Evolutionary conservation across 2,329 filamentous ascomycete species (phyloP).

Genomic region (Botryotinia narcissicola): DNA sequence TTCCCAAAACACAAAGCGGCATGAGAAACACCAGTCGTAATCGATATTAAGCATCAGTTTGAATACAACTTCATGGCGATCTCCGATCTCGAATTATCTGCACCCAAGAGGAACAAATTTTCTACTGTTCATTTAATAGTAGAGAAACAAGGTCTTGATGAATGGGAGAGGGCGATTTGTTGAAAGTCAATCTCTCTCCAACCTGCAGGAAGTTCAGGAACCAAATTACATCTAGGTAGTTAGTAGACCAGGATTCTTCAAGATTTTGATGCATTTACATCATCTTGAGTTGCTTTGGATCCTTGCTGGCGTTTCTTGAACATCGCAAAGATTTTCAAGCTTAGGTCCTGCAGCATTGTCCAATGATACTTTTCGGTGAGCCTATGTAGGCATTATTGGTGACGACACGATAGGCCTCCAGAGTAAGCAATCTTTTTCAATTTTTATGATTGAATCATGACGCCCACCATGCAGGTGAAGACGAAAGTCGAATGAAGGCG

Average conservation of each 20-base stretch:
- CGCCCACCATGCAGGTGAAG: neutral
- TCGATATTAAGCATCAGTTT: slow-evolving; percentile 1
- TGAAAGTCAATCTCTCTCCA: neutral
- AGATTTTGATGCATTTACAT: slow-evolving; percentile 9
- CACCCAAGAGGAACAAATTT: neutral
- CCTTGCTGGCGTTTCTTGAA: neutral
- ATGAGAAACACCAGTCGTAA: slow-evolving; percentile 12
- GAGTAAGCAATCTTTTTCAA: neutral
- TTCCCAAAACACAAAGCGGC: neutral
- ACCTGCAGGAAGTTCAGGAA: slow-evolving; percentile 21
- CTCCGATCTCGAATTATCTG: slow-evolving; percentile 10
- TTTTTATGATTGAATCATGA: neutral
- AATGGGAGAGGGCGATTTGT: neutral
- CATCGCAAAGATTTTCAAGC: neutral
- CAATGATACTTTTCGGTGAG: neutral
- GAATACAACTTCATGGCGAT: slow-evolving; percentile 6
- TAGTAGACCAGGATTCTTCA: neutral
- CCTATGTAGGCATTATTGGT: neutral
- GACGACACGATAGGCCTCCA: neutral
- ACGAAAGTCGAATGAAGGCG: neutral
- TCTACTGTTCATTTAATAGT: neutral
- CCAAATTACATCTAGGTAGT: slow-evolving; percentile 3
- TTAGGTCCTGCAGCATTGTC: neutral
- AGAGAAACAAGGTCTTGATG: neutral
- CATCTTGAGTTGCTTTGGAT: slow-evolving; percentile 3